Evolutionary conservation across 257 asterid species (phyloP).

Genomic region (Nicotiana tabacum): DNA sequence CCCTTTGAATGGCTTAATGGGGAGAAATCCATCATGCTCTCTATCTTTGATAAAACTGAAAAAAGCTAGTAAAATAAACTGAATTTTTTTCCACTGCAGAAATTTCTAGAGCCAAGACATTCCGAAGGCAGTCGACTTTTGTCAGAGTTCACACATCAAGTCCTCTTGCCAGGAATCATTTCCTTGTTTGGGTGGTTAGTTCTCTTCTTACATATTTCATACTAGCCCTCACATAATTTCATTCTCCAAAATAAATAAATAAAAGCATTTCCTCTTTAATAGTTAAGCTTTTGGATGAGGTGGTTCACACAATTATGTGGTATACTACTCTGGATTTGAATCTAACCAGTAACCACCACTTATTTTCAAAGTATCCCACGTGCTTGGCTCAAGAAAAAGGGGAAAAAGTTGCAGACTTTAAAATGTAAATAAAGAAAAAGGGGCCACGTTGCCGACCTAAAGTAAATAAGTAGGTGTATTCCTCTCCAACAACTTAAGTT

Average conservation of each 20-base stretch:
- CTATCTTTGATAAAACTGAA: not conserved
- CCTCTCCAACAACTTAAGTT: not conserved
- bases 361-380: not conserved
- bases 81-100: slow-evolving; percentile 33
- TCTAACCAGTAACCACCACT: not conserved
- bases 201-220: not conserved
- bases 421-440: not conserved
- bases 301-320: not conserved
- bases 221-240: not conserved
- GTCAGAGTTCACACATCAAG: slow-evolving; percentile 79
- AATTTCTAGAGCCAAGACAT: slow-evolving; percentile 63
- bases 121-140: slow-evolving; percentile 80
- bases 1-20: not conserved
- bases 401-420: not conserved
- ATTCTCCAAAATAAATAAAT: not conserved
- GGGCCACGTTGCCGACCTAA: not conserved
- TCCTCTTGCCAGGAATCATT: slow-evolving; percentile 56
- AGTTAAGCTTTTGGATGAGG: not conserved
- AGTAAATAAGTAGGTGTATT: not conserved
- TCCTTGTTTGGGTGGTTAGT: slow-evolving; percentile 86
- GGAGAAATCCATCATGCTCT: not conserved
- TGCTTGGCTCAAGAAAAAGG: not conserved
- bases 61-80: not conserved
- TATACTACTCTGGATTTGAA: not conserved
- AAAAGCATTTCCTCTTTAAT: not conserved